A percentile compares a stretch with the other conserved stretches of the same genome.
These are phyloP conservation scores for Gnetum montanum DNA, from an alignment of 75 land plant species.

Conservation along the genomic window DNA sequence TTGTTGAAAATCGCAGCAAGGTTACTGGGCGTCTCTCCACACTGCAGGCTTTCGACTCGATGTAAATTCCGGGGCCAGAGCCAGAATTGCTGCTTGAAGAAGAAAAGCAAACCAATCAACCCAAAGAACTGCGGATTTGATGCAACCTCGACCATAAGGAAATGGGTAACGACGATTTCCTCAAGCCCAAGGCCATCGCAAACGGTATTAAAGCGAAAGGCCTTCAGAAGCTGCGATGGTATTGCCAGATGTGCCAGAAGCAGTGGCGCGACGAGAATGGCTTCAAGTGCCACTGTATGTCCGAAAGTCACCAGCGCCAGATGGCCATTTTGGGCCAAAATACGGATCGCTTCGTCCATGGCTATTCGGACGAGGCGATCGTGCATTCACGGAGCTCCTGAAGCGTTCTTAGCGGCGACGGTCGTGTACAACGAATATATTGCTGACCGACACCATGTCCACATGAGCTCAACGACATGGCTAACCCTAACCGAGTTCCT, in stretches of 20 bases:
- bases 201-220: slow-evolving; percentile 96
- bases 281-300: slow-evolving; percentile 96
- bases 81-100: no score
- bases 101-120: no score
- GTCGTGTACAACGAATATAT: slow-evolving; percentile 97
- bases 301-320: slow-evolving; percentile 95
- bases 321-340: slow-evolving; percentile 92
- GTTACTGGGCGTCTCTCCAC: no score
- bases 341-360: slow-evolving; percentile 71
- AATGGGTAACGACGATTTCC: slow-evolving; percentile 93
- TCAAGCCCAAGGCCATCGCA: slow-evolving; percentile 95
- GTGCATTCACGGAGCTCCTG: slow-evolving; percentile 62
- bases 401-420: slow-evolving; percentile 91
- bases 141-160: no score
- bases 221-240: slow-evolving; percentile 93
- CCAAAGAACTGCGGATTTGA: no score
- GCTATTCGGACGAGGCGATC: slow-evolving; percentile 85
- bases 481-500: slow-evolving; percentile 91
- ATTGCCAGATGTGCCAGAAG: slow-evolving; percentile 98
- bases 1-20: no score
- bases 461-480: slow-evolving; percentile 96
- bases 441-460: slow-evolving; percentile 79
- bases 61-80: no score
- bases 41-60: no score
- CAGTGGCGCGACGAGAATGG: slow-evolving; percentile 99